phyloP scores from a whole-genome alignment of 208 protist genomes.

The Trypanosoma theileri region DNA sequence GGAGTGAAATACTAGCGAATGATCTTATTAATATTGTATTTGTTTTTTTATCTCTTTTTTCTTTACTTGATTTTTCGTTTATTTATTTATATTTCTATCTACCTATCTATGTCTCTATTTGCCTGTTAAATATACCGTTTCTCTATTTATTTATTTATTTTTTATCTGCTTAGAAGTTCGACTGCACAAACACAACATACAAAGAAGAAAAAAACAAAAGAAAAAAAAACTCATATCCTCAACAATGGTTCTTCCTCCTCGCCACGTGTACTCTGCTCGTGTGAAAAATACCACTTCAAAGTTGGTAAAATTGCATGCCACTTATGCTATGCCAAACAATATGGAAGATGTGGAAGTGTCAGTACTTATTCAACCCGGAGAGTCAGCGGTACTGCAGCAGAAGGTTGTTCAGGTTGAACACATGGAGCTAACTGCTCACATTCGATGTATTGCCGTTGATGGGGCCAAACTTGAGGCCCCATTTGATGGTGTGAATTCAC shows the following conservation, averaged over 20 bases:
- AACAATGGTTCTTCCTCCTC: conserved; percentile 53
- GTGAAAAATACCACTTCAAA: conserved; percentile 46
- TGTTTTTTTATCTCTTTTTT: neutral
- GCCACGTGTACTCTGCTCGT: conserved; percentile 65
- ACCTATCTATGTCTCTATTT: neutral
- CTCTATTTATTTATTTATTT: neutral
- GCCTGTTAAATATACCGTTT: neutral
- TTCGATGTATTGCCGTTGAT: conserved; percentile 39
- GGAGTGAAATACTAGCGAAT: neutral
- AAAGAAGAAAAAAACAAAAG: no score
- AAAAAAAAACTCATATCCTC: neutral
- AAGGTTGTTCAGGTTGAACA: conserved; percentile 29
- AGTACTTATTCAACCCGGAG: conserved; percentile 32
- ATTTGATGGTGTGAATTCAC: conserved; percentile 24
- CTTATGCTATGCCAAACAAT: conserved; percentile 40
- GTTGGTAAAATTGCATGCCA: conserved; percentile 36
- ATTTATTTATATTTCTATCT: neutral
- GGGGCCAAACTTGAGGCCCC: conserved; percentile 31
- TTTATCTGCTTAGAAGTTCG: neutral
- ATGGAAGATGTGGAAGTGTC: conserved; percentile 4
- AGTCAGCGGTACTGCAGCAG: conserved; percentile 32
- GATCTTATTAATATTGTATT: neutral
- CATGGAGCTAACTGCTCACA: conserved; percentile 34
- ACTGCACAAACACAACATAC: neutral
- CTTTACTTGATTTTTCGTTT: neutral